Percentiles rank a stretch among this genome's conserved stretches.
phyloP scores from a whole-genome alignment of 2,329 filamentous ascomycete genomes.

The Calonectria multiphialidica region DNA sequence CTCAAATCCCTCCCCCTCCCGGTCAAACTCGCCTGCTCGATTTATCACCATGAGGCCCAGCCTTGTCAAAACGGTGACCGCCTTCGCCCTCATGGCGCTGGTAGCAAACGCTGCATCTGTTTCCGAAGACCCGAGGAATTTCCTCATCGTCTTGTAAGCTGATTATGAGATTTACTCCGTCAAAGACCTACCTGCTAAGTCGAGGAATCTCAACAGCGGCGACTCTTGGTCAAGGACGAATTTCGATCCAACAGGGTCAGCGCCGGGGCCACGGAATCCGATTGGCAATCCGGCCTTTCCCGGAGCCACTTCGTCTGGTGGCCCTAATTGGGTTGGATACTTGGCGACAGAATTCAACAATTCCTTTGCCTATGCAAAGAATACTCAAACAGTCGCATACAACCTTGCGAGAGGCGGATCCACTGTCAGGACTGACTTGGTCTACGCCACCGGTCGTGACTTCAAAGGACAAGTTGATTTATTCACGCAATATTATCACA shows the following conservation, averaged over 20 bases:
- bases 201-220: conserved; percentile 32
- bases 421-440: conserved; percentile 62
- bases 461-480: conserved; percentile 37
- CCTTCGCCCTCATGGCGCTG: neutral
- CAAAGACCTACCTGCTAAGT: neutral
- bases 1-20: too few relatives aligned
- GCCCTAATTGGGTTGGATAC: conserved; percentile 65
- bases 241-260: conserved; percentile 64
- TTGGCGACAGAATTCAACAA: conserved; percentile 61
- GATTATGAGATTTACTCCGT: neutral
- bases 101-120: neutral
- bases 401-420: conserved; percentile 68
- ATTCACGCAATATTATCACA: conserved; percentile 49
- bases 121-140: neutral
- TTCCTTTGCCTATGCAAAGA: conserved; percentile 41
- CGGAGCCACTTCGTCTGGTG: conserved; percentile 62
- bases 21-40: neutral
- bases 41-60: neutral
- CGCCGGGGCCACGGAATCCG: conserved; percentile 67
- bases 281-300: conserved; percentile 72
- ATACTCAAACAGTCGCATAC: conserved; percentile 53
- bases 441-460: conserved; percentile 59
- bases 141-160: neutral
- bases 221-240: conserved; percentile 53
- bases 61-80: neutral